Conservation (phyloP, 352 stramenopile species). For the Phytopythium litorale region DNA sequence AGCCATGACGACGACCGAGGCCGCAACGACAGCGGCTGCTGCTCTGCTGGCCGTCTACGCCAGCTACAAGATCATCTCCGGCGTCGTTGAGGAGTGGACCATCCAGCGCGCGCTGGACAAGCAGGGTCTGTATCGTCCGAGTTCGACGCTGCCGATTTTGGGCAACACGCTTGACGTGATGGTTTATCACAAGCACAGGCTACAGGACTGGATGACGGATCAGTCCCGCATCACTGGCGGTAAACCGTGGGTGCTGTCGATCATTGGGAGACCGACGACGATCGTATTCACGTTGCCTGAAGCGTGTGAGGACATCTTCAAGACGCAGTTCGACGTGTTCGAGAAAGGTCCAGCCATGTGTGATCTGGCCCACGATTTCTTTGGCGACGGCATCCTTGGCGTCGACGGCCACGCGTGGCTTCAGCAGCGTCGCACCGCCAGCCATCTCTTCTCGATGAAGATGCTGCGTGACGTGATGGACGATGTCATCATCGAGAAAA, state of each 20-base stretch:
- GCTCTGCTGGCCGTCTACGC: not conserved
- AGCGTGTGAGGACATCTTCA: slow-evolving; percentile 33
- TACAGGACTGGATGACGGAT: slow-evolving; percentile 34
- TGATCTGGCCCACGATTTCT: slow-evolving; percentile 32
- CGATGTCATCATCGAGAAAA: slow-evolving; percentile 10
- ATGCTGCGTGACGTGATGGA: slow-evolving; percentile 13
- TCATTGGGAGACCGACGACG: slow-evolving; percentile 30
- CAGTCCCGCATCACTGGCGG: slow-evolving; percentile 18
- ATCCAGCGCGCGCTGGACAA: not conserved
- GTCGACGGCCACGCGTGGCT: slow-evolving; percentile 38
- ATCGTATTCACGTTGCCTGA: slow-evolving; percentile 29
- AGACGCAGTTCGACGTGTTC: slow-evolving; percentile 67
- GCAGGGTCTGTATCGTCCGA: slow-evolving; percentile 6
- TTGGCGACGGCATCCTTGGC: slow-evolving; percentile 51
- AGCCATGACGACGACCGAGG: not conserved
- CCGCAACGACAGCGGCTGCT: too few species aligned
- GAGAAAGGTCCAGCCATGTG: slow-evolving; percentile 36
- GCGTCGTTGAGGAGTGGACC: not conserved
- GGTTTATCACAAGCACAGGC: slow-evolving; percentile 12
- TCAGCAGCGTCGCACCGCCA: slow-evolving; percentile 45
- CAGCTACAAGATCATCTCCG: not conserved
- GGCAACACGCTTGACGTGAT: slow-evolving; percentile 28
- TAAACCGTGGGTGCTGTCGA: slow-evolving; percentile 20
- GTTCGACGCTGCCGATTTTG: slow-evolving; percentile 21
- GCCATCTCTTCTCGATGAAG: slow-evolving; percentile 62